Percentiles rank a stretch among this genome's conserved stretches.
These are phyloP conservation scores for Herpotrichia juniperi DNA, from an alignment of 2,329 filamentous ascomycete genomes.

Conservation along the genomic window DNA sequence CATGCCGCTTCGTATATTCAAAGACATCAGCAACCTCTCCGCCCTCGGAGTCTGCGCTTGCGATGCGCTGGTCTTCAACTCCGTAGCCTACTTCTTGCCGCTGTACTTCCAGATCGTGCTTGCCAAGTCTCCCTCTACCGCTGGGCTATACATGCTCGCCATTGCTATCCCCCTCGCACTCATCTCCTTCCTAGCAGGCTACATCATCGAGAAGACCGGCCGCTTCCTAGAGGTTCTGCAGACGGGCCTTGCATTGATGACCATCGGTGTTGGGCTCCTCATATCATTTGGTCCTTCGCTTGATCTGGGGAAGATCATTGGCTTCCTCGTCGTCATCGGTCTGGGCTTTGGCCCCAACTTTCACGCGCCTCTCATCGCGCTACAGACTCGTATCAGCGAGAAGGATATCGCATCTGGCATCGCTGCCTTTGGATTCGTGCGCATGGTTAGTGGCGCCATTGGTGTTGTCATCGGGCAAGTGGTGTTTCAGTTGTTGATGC, in stretches of 20 bases:
- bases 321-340: constrained; percentile 57
- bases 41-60: constrained; percentile 57
- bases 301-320: constrained; percentile 46
- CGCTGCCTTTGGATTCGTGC: constrained; percentile 56
- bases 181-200: constrained; percentile 53
- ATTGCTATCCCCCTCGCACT: constrained; percentile 56
- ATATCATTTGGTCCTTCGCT: constrained; percentile 24
- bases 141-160: constrained; percentile 66
- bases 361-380: constrained; percentile 58
- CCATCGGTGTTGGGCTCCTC: constrained; percentile 41
- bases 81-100: constrained; percentile 72
- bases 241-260: constrained; percentile 38
- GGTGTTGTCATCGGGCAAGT: constrained; percentile 59
- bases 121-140: constrained; percentile 62
- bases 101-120: constrained; percentile 76
- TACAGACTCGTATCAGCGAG: constrained; percentile 65
- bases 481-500: constrained; percentile 63
- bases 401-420: constrained; percentile 59
- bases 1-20: constrained; percentile 73
- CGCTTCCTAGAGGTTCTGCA: constrained; percentile 47
- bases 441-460: constrained; percentile 53
- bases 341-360: constrained; percentile 61
- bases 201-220: constrained; percentile 53
- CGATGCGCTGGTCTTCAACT: constrained; percentile 67
- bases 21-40: constrained; percentile 61